These are phyloP conservation scores for Fusarium anguioides DNA, from an alignment of 2,329 filamentous ascomycete species.

Conservation along the genomic window DNA sequence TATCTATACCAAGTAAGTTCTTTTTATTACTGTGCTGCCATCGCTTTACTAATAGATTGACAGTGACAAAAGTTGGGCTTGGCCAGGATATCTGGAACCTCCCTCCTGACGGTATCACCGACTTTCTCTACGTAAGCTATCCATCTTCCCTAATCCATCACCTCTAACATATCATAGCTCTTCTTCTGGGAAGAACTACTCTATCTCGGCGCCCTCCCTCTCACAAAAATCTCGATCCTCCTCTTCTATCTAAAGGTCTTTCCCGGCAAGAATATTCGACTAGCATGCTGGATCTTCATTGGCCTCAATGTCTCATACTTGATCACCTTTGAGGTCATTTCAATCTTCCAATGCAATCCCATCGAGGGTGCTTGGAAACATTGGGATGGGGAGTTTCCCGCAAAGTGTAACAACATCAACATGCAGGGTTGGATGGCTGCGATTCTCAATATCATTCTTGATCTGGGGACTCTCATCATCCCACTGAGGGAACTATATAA, in stretches of 20 bases:
- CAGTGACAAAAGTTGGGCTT: background rate
- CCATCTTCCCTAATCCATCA: accelerated
- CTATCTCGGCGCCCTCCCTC: conserved; percentile 1
- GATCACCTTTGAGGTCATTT: conserved; percentile 47
- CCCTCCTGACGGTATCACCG: conserved; percentile 4
- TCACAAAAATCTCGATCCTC: conserved; percentile 15
- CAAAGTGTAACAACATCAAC: conserved; percentile 60
- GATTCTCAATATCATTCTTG: conserved; percentile 59
- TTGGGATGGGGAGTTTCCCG: conserved; percentile 58
- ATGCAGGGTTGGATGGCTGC: conserved; percentile 61
- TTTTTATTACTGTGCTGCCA: accelerated
- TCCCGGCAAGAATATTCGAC: background rate
- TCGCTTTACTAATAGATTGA: accelerated
- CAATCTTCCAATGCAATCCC: conserved; percentile 60
- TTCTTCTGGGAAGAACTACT: conserved; percentile 21
- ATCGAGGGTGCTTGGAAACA: conserved; percentile 60
- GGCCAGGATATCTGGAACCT: conserved; percentile 24
- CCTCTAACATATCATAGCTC: background rate
- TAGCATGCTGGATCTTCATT: conserved; percentile 23
- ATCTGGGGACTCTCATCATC: conserved; percentile 48
- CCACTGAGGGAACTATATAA: conserved; percentile 13
- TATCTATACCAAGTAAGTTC: background rate
- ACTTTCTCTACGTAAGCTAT: conserved; percentile 2
- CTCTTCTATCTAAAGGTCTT: conserved; percentile 27
- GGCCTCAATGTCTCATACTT: conserved; percentile 34